Conservation (phyloP, 495 filamentous ascomycete genomes). For the Penicillium parvum region DNA sequence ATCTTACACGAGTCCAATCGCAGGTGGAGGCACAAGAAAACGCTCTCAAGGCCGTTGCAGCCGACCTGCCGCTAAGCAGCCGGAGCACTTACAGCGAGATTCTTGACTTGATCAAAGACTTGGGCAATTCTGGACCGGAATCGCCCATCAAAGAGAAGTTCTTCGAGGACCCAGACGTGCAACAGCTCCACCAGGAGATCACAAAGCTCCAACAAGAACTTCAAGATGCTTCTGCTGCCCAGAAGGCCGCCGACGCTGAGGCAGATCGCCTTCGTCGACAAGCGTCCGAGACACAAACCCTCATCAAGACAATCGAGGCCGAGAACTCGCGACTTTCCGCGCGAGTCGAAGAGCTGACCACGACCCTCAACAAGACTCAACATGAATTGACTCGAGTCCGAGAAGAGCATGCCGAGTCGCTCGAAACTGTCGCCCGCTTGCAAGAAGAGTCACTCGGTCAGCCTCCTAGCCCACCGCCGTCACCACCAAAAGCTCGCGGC, state of each 20-base stretch:
- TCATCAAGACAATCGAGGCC: constrained; percentile 42
- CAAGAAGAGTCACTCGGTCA: constrained; percentile 68
- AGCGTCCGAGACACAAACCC: constrained; percentile 36
- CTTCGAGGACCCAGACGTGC: constrained; percentile 14
- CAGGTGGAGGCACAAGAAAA: constrained; percentile 43
- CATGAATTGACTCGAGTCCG: constrained; percentile 31
- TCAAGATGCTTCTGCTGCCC: constrained; percentile 20
- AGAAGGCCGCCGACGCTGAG: constrained; percentile 34
- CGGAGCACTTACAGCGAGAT: constrained; percentile 42
- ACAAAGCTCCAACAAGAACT: constrained; percentile 27
- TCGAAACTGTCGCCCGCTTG: constrained; percentile 77
- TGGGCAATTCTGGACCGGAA: constrained; percentile 20
- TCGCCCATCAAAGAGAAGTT: constrained; percentile 21
- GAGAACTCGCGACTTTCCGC: constrained; percentile 42
- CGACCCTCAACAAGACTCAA: constrained; percentile 31
- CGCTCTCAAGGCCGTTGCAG: constrained; percentile 39
- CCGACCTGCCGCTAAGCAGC: constrained; percentile 32
- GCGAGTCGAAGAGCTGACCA: constrained; percentile 32
- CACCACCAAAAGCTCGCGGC: constrained; percentile 18
- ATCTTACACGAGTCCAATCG: constrained; percentile 38
- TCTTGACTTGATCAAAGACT: constrained; percentile 39
- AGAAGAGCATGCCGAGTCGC: constrained; percentile 36
- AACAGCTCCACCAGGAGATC: constrained; percentile 29
- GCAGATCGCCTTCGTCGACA: constrained; percentile 32
- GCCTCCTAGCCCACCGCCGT: constrained; percentile 28